Percentiles rank a stretch among this genome's conserved stretches.
Evolutionary conservation across 164 flowering plant genomes (phyloP).

Genomic region (Umbellularia californica): DNA sequence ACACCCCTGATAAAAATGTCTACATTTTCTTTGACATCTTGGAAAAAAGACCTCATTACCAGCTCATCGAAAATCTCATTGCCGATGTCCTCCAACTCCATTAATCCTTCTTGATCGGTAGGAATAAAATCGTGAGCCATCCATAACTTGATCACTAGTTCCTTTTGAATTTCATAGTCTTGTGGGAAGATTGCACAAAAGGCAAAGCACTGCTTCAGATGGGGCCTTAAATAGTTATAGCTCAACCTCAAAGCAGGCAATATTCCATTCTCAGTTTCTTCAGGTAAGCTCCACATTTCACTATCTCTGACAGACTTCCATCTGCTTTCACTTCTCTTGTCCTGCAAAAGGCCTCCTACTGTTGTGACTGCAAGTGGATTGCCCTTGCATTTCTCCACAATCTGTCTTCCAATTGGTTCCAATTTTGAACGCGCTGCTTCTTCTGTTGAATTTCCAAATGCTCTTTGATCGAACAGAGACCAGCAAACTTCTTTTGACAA

Average conservation of each 20-base stretch:
- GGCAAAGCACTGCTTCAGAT: constrained; percentile 3
- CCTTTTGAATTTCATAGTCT: not conserved
- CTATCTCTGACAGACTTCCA: constrained; percentile 2
- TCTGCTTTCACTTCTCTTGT: not conserved
- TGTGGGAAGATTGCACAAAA: constrained; percentile 9
- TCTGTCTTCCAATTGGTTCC: not conserved
- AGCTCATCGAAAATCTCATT: not conserved
- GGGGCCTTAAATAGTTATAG: constrained; percentile 5
- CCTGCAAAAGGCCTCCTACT: not conserved
- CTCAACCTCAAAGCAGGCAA: constrained; percentile 4
- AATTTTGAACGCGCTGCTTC: not conserved
- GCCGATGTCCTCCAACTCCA: not conserved
- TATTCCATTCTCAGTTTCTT: not conserved
- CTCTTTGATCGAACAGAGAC: constrained; percentile 9
- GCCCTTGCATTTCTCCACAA: constrained; percentile 9
- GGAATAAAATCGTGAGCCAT: constrained; percentile 5
- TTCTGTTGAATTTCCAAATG: not conserved
- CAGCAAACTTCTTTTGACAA: not conserved
- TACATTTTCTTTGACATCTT: not conserved
- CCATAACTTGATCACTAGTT: constrained; percentile 2
- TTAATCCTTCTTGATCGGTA: not conserved
- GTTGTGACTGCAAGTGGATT: constrained; percentile 4
- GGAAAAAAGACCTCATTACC: not conserved
- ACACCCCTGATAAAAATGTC: fast-evolving
- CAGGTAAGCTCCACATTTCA: not conserved